phyloP scores from a whole-genome alignment of 1,284 basidiomycete species.

The Boletus hoseneyae region DNA sequence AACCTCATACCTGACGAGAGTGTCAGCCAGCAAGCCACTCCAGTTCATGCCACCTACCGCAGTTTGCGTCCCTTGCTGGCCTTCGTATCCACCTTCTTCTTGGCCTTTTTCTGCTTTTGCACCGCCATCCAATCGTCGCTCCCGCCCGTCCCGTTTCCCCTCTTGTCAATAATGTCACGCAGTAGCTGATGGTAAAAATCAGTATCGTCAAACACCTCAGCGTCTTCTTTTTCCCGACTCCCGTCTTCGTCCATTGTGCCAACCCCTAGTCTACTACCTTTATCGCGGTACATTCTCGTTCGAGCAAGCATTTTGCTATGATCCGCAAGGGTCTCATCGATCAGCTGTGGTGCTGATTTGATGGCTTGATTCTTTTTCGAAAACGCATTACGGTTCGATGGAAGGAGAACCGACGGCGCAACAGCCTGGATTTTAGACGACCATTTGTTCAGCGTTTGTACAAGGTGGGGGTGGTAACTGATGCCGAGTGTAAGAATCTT shows the following conservation, averaged over 20 bases:
- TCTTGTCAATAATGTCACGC: constrained; percentile 81
- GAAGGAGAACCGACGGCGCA: constrained; percentile 69
- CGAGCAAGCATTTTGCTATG: constrained; percentile 53
- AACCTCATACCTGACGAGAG: constrained; percentile 68
- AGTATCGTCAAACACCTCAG: constrained; percentile 79
- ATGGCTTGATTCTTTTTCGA: constrained; percentile 46
- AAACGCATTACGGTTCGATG: constrained; percentile 66
- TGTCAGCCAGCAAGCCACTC: constrained; percentile 5
- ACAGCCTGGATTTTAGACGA: constrained; percentile 91
- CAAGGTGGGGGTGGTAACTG: constrained; percentile 65
- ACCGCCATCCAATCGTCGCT: constrained; percentile 60
- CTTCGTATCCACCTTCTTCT: constrained; percentile 85
- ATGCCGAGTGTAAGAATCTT: constrained; percentile 7
- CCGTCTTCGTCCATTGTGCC: constrained; percentile 24
- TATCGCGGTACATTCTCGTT: constrained; percentile 52
- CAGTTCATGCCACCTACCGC: constrained; percentile 45
- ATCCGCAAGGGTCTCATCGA: constrained; percentile 67
- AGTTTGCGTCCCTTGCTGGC: constrained; percentile 92
- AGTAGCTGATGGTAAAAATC: constrained; percentile 90
- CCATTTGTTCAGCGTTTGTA: constrained; percentile 86
- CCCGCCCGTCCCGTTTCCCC: constrained; percentile 42
- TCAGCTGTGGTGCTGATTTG: constrained; percentile 64
- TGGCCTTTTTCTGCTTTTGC: constrained; percentile 68
- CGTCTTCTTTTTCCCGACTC: constrained; percentile 38
- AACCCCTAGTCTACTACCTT: constrained; percentile 41